Conservation (phyloP, 2,329 filamentous ascomycete genomes). For the Aspergillus tubingensis region DNA sequence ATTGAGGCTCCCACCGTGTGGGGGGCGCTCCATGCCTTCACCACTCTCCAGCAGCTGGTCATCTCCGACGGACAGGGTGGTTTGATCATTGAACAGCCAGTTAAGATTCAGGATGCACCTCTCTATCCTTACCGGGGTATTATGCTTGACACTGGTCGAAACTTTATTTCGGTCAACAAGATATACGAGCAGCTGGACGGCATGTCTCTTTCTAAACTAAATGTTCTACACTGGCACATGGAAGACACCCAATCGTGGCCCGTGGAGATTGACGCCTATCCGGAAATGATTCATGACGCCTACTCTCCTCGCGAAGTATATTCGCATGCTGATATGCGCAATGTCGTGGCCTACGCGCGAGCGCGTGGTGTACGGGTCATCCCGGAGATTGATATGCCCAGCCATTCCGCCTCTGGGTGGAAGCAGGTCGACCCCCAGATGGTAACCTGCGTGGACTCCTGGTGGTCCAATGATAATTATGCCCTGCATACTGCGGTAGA, state of each 20-base stretch:
- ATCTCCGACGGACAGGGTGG: slow-evolving; percentile 50
- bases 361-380: slow-evolving; percentile 61
- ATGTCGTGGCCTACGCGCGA: slow-evolving; percentile 53
- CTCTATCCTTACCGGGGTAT: slow-evolving; percentile 58
- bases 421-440: slow-evolving; percentile 59
- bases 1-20: slow-evolving; percentile 56
- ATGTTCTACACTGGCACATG: slow-evolving; percentile 60
- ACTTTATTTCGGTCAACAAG: slow-evolving; percentile 55
- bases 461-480: slow-evolving; percentile 64
- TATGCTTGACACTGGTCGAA: slow-evolving; percentile 58
- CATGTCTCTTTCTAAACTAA: slow-evolving; percentile 59
- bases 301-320: slow-evolving; percentile 55
- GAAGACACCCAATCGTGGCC: slow-evolving; percentile 60
- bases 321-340: slow-evolving; percentile 45
- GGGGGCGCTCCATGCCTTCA: slow-evolving; percentile 59
- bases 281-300: slow-evolving; percentile 56
- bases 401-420: slow-evolving; percentile 59
- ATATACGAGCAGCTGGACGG: slow-evolving; percentile 58
- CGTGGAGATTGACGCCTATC: slow-evolving; percentile 52
- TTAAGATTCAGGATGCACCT: slow-evolving; percentile 53
- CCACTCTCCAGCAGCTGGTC: slow-evolving; percentile 59
- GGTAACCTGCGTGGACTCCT: slow-evolving; percentile 57
- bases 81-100: slow-evolving; percentile 56
- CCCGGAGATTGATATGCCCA: slow-evolving; percentile 65
- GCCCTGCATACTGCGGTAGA: slow-evolving; percentile 57